Evolutionary conservation across 1,284 basidiomycete species (phyloP), one percentile per base, ranked within the genome.

Genomic region (Marasmius oreades): DNA sequence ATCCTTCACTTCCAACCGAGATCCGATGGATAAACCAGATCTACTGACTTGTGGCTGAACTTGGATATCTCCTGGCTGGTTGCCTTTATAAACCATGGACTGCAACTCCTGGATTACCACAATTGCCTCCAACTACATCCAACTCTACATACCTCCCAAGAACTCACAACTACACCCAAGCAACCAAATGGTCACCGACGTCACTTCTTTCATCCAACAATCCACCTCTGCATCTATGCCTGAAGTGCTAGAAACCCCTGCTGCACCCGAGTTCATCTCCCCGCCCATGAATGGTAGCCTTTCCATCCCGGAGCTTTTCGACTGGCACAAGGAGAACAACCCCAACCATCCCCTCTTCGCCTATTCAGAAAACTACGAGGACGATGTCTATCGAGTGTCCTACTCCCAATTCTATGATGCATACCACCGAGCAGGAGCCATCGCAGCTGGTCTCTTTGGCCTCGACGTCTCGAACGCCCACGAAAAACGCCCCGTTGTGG

Each of bases 281-380:
- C 67, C 67, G 2, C 66, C 67, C 14, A 44, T 67, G 22, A 64
- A 68, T 51, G 65, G 64, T 16, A 62, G 61, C 7, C 56, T 70
- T 2, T 64, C 66, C 2, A 45, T 69, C 4, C 64, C 66, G 11
- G 62, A 69, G 45, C 60, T 70, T 16, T 70, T 65, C 57, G 69
- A 72, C 33, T 69, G 63, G 57, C 68, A 70, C 45, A 44, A 58
- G 33, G 47, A 57, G n/a, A 57, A 66, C 26, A 70, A 63, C 28
- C 57, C 65, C 3, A 53, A 63, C 22, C 64, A 68, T 52, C 58
- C 64, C 16, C 52, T 70, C 5, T 70, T 69, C 46, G 51, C 62
- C 28, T 70, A 64, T 56, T 52, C 59, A 14, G 39, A 16, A 16
- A 20, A 20, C 5, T 12, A 48, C 3, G 56, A 57, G 11, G 60